phyloP scores from a whole-genome alignment of 305 asterid genomes.

The Fraxinus ornus region DNA sequence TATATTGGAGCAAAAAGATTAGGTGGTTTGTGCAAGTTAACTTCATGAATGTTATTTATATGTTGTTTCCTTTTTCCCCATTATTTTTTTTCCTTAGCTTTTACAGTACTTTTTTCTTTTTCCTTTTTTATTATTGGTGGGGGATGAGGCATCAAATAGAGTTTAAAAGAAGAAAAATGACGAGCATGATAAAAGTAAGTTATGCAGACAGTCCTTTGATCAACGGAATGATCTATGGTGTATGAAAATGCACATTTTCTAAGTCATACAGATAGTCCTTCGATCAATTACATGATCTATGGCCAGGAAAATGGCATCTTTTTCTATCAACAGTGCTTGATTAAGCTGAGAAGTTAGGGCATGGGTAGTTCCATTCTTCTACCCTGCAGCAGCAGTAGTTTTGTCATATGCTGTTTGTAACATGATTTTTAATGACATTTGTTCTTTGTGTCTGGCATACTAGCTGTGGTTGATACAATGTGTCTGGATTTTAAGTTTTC shows the following conservation, averaged over 20 bases:
- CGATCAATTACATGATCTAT: not conserved
- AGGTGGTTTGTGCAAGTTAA: not conserved
- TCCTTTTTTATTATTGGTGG: too few relatives aligned
- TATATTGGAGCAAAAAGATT: not conserved
- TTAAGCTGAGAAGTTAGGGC: conserved; percentile 16
- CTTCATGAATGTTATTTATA: not conserved
- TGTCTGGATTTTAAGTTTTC: conserved; percentile 7
- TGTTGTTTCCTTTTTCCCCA: not conserved
- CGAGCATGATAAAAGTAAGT: not conserved
- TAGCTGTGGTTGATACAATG: conserved; percentile 2
- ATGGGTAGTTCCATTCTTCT: not conserved
- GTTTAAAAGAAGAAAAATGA: not conserved
- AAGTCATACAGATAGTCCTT: not conserved
- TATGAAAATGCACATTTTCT: not conserved
- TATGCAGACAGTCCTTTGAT: not conserved
- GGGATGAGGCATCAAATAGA: not conserved
- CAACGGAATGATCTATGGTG: not conserved
- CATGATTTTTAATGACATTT: not conserved
- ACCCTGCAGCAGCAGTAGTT: not conserved
- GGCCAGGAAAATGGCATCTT: not conserved
- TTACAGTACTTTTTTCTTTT: not conserved
- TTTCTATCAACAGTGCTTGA: conserved; percentile 13
- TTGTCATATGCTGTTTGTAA: not conserved
- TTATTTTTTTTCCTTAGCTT: not conserved
- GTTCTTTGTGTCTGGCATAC: not conserved